These are phyloP conservation scores for Phytopythium cucurbitacearum DNA, from an alignment of 352 stramenopile genomes.

Conservation along the genomic window DNA sequence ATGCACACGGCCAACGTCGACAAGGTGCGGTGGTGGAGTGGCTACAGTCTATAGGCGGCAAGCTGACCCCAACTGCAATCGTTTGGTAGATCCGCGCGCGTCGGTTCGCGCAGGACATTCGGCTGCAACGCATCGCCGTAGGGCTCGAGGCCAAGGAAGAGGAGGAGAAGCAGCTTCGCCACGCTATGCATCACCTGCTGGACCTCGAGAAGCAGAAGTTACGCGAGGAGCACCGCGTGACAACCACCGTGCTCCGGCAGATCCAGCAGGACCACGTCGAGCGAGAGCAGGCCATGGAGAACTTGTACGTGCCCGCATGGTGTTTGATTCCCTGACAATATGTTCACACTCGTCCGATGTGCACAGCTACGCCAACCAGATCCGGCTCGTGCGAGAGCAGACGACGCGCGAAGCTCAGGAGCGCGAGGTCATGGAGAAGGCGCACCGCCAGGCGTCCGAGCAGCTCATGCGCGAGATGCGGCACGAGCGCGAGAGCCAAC, in stretches of 20 bases:
- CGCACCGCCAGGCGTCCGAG: constrained; percentile 55
- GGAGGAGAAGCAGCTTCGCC: constrained; percentile 62
- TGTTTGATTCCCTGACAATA: background rate
- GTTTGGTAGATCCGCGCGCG: constrained; percentile 43
- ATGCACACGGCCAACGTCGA: constrained; percentile 66
- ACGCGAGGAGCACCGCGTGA: constrained; percentile 55
- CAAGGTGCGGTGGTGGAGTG: constrained; percentile 15
- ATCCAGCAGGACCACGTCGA: constrained; percentile 61
- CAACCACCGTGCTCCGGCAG: constrained; percentile 34
- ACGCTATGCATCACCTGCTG: constrained; percentile 62
- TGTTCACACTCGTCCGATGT: background rate
- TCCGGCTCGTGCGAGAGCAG: constrained; percentile 60
- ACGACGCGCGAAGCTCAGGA: constrained; percentile 54
- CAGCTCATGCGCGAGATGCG: constrained; percentile 67
- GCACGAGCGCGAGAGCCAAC: constrained; percentile 47
- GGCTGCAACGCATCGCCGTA: constrained; percentile 57
- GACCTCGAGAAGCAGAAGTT: constrained; percentile 64
- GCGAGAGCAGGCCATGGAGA: constrained; percentile 57
- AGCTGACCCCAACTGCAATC: background rate
- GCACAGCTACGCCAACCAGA: constrained; percentile 56
- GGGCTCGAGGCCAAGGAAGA: constrained; percentile 55
- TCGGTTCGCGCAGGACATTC: constrained; percentile 64
- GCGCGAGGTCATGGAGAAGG: constrained; percentile 62
- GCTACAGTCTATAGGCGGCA: background rate
- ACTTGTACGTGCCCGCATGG: constrained; percentile 28